Evolutionary conservation across 345 rosid genomes (phyloP), one percentile per base, ranked within the genome.

Genomic region (Populus pruinosa): DNA sequence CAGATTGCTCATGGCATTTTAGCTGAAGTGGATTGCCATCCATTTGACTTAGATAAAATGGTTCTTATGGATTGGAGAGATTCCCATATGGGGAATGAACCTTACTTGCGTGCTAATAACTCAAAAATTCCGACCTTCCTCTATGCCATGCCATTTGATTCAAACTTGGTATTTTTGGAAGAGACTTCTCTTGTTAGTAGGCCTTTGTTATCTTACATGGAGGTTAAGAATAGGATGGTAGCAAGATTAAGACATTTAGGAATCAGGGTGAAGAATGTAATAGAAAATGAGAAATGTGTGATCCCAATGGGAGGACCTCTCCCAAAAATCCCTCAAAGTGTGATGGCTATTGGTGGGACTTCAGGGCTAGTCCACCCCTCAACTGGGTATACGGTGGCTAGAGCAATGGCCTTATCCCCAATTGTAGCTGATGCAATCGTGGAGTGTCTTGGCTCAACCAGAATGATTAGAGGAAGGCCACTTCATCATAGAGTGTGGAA

Each of bases 241-340:
- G 95, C 90, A 0, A 91, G 95, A 72, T 61, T 89, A 47, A 88
- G 93, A 49, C 90, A 91, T 83, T 41, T 89, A 69, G 95, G 95
- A 21, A 88, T 91, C 38, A 83, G 78, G 74, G 91, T 89, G 79
- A 87, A 76, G 73, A 77, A 64, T 62, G 89, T 91, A 49, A 67
- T 88, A 43, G 93, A 91, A 75, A 87, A 88, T 4, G 93, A 91
- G 80, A 91, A 91, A 75, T 91, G 94, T 55, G 68, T 91, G 86
- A 91, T 91, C 65, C 94, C 94, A 43, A 91, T 89, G 95, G 95
- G 93, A 21, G 95, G 95, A 9, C 89, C 92, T 67, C 89, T 91
- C 50, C 95, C 93, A 8, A 44, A 8, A 70, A 86, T 88, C 59
- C 93, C 95, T 44, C 95, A 89, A 75, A 85, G 67, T 18, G 86